Base-by-base conservation (phyloP, 225 moss, liverwort and hornwort species). In the Neckera pumila region DNA sequence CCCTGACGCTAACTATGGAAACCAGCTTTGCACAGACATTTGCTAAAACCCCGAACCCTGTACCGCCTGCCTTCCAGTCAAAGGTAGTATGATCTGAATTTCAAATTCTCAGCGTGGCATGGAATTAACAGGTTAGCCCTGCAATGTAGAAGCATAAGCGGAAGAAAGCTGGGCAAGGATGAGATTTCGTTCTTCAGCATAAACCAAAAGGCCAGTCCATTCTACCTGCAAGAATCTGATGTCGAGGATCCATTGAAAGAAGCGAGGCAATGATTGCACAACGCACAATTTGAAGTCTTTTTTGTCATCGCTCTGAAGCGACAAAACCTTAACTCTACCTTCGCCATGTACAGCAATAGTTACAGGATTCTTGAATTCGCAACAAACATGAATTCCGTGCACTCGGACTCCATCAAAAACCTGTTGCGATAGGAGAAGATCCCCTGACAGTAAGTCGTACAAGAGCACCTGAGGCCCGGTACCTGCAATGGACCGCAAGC, bases 231-330 rank as follows among this genome's bases (percentile, higher is more conserved):
- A 87, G 85, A 96, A 92, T 79, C 91, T 93, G 87, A 94, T 93
- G 85, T 98, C 98, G 87, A 98, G 94, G 56, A 98, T 90, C 98
- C 98, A 98, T 79, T 97, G 92, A 85, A 91, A 93, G 78, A 98
- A 96, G 80, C 96, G 95, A 82, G 98, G 96, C 86, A 98, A 93
- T 20, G 93, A 79, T 65, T 92, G 90, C 77, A 92, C 87, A 81
- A 93, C 17, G 43, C 88, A 82, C 34, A 97, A 79, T 75, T 94
- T 80, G 38, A 90, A 88, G 49, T 89, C 88, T 36, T 69, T 59
- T 18, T 22, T 86, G 14, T 38, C 71, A 65, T 66, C 51, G 28
- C 67, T 79, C 33, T 80, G 70, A 88, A 96, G 93, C 90, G 94
- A 89, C 77, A 95, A 94, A 36, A 98, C 58, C 87, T 96, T 98